These are phyloP conservation scores for Quercus variabilis DNA, from an alignment of 306 rosid genomes.

Conservation along the genomic window DNA sequence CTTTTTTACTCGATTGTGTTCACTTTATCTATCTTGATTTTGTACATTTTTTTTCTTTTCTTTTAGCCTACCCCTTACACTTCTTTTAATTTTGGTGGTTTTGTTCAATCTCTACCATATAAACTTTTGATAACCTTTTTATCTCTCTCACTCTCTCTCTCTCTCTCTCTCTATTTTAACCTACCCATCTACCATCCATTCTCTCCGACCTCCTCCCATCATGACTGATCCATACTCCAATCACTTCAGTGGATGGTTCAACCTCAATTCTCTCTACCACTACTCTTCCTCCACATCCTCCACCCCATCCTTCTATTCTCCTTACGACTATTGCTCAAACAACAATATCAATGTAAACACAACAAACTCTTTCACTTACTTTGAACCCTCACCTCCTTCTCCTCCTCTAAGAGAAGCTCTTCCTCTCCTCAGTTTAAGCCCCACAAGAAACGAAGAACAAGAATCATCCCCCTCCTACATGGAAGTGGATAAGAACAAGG, in stretches of 20 bases:
- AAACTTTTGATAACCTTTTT: slow-evolving; percentile 31
- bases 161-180: slow-evolving; percentile 24
- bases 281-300: slow-evolving; percentile 38
- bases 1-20: slow-evolving; percentile 42
- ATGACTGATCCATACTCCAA: slow-evolving; percentile 64
- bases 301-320: slow-evolving; percentile 27
- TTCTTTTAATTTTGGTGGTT: slow-evolving; percentile 32
- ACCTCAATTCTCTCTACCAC: slow-evolving; percentile 42
- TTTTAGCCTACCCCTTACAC: slow-evolving; percentile 9
- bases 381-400: slow-evolving; percentile 34
- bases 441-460: slow-evolving; percentile 38
- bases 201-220: slow-evolving; percentile 26
- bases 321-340: slow-evolving; percentile 23
- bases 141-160: slow-evolving; percentile 23
- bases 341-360: background rate
- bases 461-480: slow-evolving; percentile 30
- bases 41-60: slow-evolving; percentile 20
- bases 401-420: slow-evolving; percentile 67
- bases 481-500: slow-evolving; percentile 21
- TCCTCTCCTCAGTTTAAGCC: slow-evolving; percentile 67
- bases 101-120: slow-evolving; percentile 36
- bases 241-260: slow-evolving; percentile 49
- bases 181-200: slow-evolving; percentile 31
- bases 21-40: slow-evolving; percentile 52
- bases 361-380: slow-evolving; percentile 16